Evolutionary conservation across 2,329 filamentous ascomycete species (phyloP).

Genomic region (Sporothrix humicola): DNA sequence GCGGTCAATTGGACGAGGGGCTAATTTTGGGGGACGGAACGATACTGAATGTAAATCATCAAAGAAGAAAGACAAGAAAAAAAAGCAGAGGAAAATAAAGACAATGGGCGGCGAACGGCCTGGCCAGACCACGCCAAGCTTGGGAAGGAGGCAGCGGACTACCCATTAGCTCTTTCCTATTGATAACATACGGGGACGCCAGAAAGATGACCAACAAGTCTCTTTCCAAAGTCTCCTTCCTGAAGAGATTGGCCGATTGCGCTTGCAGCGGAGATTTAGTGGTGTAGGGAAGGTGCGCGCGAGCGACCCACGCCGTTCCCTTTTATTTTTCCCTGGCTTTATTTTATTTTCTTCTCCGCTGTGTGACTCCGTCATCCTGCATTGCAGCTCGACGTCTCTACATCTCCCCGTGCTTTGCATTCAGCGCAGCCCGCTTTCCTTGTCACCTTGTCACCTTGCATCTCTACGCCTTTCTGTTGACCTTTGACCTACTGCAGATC

Average conservation of each 20-base stretch:
- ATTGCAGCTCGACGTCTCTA: not conserved
- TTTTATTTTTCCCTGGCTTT: not conserved
- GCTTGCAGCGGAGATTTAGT: conserved; percentile 19
- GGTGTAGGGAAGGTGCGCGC: conserved; percentile 12
- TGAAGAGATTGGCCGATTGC: not conserved
- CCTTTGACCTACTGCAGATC: conserved; percentile 9
- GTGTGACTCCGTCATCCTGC: conserved; percentile 20
- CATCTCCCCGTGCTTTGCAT: not conserved
- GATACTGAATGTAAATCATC: not conserved
- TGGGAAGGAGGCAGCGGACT: not conserved
- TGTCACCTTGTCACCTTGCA: not conserved
- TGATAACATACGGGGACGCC: not conserved
- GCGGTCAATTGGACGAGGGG: not conserved
- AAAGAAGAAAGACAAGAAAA: not conserved
- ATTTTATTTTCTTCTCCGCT: not conserved
- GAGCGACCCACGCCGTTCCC: not conserved
- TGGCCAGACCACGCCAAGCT: conserved; percentile 6
- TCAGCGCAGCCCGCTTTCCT: not conserved
- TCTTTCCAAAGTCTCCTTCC: not conserved
- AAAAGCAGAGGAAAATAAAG: not conserved
- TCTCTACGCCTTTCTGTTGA: conserved; percentile 1
- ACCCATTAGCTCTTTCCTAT: not conserved
- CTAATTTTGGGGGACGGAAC: not conserved
- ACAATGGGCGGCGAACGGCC: not conserved
- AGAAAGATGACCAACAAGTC: not conserved